These are phyloP conservation scores for Fonsecaea nubica DNA, from an alignment of 2,329 filamentous ascomycete species.

Conservation along the genomic window DNA sequence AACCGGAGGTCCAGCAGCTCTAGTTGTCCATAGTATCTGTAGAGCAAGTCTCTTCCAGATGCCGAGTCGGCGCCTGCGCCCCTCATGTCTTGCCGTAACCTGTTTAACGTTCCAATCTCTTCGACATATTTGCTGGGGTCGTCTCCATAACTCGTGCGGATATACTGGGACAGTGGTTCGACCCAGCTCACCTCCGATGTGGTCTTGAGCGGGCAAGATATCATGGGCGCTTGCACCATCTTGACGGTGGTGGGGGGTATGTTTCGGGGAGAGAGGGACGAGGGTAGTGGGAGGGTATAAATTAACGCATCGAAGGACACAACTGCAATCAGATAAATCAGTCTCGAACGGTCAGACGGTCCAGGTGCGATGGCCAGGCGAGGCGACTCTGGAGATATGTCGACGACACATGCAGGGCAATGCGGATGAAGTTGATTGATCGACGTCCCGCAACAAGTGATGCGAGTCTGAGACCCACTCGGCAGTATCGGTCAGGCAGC, in stretches of 20 bases:
- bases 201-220: conserved; percentile 87
- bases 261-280: not conserved
- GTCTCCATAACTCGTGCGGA: conserved; percentile 91
- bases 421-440: not conserved
- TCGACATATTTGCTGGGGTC: conserved; percentile 95
- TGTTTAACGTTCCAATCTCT: conserved; percentile 92
- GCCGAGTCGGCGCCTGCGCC: conserved; percentile 96
- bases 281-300: not conserved
- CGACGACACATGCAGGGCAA: conserved; percentile 7
- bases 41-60: conserved; percentile 88
- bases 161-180: conserved; percentile 87
- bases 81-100: conserved; percentile 96
- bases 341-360: not conserved
- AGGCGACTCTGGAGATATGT: conserved; percentile 9
- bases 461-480: not conserved
- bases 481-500: conserved; percentile 4
- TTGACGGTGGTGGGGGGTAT: conserved; percentile 38
- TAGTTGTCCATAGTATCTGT: conserved; percentile 96
- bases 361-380: not conserved
- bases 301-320: conserved; percentile 12
- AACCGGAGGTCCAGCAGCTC: conserved; percentile 94
- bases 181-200: conserved; percentile 99
- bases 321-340: not conserved
- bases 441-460: not conserved
- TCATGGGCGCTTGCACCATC: conserved; percentile 91